A percentile compares a stretch with the other conserved stretches of the same genome.
Conservation (phyloP, 164 flowering plant genomes). For the Vitis rotundifolia region DNA sequence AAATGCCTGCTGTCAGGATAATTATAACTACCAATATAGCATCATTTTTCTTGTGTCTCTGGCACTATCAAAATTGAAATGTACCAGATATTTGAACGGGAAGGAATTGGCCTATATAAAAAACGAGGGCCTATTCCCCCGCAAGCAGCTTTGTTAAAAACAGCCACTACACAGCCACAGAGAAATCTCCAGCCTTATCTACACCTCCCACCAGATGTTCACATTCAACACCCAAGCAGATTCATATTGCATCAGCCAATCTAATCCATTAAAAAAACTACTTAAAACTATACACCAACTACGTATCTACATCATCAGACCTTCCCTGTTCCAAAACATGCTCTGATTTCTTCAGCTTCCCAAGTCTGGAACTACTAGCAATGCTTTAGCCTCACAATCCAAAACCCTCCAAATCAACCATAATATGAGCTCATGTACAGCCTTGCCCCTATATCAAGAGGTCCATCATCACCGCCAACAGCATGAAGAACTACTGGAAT, state of each 20-base stretch:
- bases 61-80: background rate
- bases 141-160: conserved; percentile 46
- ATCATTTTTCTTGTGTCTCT: background rate
- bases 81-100: background rate
- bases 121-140: conserved; percentile 51
- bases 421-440: conserved; percentile 73
- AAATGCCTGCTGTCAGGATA: background rate
- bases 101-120: conserved; percentile 36
- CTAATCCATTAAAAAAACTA: conserved; percentile 5
- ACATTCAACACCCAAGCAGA: background rate
- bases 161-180: conserved; percentile 30
- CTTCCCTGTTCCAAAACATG: background rate
- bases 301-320: conserved; percentile 36
- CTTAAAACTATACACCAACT: conserved; percentile 29
- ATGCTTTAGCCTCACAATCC: background rate
- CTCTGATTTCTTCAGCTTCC: background rate
- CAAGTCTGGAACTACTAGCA: background rate
- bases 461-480: conserved; percentile 83
- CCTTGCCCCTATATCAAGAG: conserved; percentile 76
- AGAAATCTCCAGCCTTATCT: conserved; percentile 19
- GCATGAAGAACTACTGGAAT: conserved; percentile 82
- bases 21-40: background rate
- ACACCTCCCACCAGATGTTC: conserved; percentile 23
- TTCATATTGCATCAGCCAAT: background rate
- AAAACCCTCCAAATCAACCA: conserved; percentile 16